Percentiles rank a stretch among this genome's conserved stretches.
Conservation (phyloP, 106 monocot genomes). For the Dendrobium nobile region DNA sequence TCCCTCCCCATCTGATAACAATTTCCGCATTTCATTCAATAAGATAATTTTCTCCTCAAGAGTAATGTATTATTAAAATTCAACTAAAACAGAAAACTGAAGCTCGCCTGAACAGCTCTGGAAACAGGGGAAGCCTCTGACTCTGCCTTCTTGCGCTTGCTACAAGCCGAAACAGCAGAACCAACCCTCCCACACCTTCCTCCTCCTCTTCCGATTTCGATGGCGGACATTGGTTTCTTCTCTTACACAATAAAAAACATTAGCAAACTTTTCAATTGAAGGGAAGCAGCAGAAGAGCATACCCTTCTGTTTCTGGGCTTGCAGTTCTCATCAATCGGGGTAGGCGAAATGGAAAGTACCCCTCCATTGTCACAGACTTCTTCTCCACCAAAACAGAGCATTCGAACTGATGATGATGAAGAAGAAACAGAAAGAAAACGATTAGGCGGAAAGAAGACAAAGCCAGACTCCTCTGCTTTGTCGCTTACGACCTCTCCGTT, state of each 20-base stretch:
- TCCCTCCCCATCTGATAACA: constrained; percentile 1
- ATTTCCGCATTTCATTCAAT: background rate
- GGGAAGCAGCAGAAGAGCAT: background rate
- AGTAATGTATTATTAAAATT: background rate
- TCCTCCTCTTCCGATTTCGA: background rate
- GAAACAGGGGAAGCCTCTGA: background rate
- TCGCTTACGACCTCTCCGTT: background rate
- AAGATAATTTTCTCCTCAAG: background rate
- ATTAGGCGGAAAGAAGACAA: background rate
- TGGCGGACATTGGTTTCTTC: background rate
- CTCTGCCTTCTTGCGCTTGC: background rate
- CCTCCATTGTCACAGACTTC: background rate
- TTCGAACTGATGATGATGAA: background rate
- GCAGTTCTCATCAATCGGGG: background rate
- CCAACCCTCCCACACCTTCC: background rate
- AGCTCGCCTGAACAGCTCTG: background rate
- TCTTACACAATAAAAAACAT: background rate
- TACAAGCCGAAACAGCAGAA: background rate
- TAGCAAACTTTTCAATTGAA: background rate
- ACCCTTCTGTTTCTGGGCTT: background rate
- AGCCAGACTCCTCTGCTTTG: background rate
- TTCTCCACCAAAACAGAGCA: constrained; percentile 1
- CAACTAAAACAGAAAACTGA: background rate
- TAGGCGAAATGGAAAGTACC: background rate
- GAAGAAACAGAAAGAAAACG: background rate